phyloP scores from a whole-genome alignment of 2,329 filamentous ascomycete genomes.

The Fusarium metavorans region DNA sequence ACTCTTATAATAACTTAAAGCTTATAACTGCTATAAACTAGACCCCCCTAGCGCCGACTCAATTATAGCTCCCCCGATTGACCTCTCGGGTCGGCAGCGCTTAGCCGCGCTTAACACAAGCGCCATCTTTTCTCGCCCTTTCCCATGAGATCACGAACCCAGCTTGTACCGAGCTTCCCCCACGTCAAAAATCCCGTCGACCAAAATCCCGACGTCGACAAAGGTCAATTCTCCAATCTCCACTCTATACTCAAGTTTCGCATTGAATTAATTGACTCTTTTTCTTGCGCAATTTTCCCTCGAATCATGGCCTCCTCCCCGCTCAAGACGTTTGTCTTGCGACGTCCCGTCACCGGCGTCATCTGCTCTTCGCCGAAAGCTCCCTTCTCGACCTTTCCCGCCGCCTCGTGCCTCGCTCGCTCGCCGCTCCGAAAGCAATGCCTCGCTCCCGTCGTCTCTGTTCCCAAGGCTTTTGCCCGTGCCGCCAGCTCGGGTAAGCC shows the following conservation, averaged over 20 bases:
- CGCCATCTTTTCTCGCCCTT: constrained; percentile 37
- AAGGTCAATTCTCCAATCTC: constrained; percentile 20
- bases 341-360: constrained; percentile 43
- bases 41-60: constrained; percentile 8
- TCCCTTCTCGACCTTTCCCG: constrained; percentile 44
- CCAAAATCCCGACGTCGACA: not conserved
- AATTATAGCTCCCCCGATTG: not conserved
- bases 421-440: constrained; percentile 34
- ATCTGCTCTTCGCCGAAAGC: constrained; percentile 44
- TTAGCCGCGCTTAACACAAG: constrained; percentile 40
- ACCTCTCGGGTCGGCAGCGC: constrained; percentile 14
- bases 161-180: constrained; percentile 34
- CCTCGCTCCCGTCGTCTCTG: constrained; percentile 18
- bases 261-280: constrained; percentile 17
- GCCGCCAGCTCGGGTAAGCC: constrained; percentile 31
- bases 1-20: not conserved
- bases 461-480: constrained; percentile 36
- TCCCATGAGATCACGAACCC: constrained; percentile 45
- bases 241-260: constrained; percentile 23
- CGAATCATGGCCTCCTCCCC: constrained; percentile 46
- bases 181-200: constrained; percentile 28
- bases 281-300: not conserved
- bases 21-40: not conserved
- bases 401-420: constrained; percentile 37
- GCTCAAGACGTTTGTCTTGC: constrained; percentile 49